Base-by-base conservation (phyloP, 2,329 filamentous ascomycete genomes). In the Mariannaea sp. region DNA sequence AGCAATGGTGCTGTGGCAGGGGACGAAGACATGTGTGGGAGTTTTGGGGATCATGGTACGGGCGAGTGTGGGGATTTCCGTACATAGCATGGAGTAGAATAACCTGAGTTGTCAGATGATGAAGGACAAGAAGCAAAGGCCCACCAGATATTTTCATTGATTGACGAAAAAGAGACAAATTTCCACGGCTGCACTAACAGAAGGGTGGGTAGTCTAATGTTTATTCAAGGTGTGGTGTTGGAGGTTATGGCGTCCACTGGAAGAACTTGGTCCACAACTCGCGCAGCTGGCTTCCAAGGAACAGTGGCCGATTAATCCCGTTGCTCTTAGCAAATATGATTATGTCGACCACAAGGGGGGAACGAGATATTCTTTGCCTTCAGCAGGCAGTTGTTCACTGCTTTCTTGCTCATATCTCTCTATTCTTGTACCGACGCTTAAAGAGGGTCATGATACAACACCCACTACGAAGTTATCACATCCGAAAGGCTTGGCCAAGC, bases 21-120 rank as follows among this genome's bases (percentile, higher is more conserved):
- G 46, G 49, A 55, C 22, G 30, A n/a, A n/a, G n/a, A n/a, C n/a
- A 33, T 16, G 47, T 38, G 32, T 42, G 39, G 29, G 36, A 39
- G 36, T 40, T 48, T 26, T 14, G 30, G 30, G 38, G 53, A 47
- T 45, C 27, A 43, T 16, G 30, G 36, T 30, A 38, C 26, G 38
- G 16, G 14, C 6, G 32, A 16, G n/a, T n/a, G n/a, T n/a, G n/a
- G n/a, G n/a, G n/a, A n/a, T n/a, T n/a, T n/a, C n/a, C n/a, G n/a
- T n/a, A n/a, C n/a, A n/a, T n/a, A n/a, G n/a, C n/a, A n/a, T n/a
- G n/a, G n/a, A n/a, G 19, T 26, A n/a, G n/a, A 19, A 22, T 22
- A 39, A 32, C 10, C 42, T 40, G 35, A 10, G 26, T 26, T 30
- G 32, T 56, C 53, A 56, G 39, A 56, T 53, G 53, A 53, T 24